Conservation (phyloP, 164 flowering plant genomes). For the grape (Vitis vinifera) region DNA sequence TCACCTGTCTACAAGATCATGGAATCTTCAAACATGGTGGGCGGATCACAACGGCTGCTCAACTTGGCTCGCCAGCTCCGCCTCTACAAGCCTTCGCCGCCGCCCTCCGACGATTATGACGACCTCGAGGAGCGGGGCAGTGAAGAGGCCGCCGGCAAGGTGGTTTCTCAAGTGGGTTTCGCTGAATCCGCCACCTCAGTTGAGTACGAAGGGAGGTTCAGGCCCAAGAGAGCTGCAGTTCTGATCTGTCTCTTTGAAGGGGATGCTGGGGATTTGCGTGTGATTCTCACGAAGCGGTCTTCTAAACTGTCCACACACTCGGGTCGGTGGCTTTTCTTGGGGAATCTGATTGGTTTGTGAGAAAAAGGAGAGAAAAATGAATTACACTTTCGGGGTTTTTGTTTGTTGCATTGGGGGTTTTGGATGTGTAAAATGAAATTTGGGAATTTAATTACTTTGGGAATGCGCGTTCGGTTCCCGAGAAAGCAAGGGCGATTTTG, state of each 20-base stretch:
- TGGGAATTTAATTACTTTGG: constrained; percentile 1
- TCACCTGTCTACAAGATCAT: constrained; percentile 19
- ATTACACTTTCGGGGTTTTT: not conserved
- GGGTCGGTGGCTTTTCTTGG: constrained; percentile 24
- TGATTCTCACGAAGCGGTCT: constrained; percentile 65
- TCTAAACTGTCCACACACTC: constrained; percentile 56
- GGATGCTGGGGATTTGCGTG: constrained; percentile 47
- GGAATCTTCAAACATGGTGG: constrained; percentile 19
- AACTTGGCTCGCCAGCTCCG: constrained; percentile 73
- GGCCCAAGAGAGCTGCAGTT: constrained; percentile 62
- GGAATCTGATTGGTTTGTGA: not conserved
- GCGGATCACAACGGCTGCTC: constrained; percentile 36
- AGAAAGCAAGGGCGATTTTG: too few relatives aligned
- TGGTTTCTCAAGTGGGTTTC: constrained; percentile 66
- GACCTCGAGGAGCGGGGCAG: constrained; percentile 39
- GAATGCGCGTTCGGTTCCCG: too few relatives aligned
- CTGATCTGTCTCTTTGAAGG: constrained; percentile 60
- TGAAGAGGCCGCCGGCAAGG: constrained; percentile 47
- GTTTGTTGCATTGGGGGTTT: not conserved
- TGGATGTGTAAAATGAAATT: not conserved
- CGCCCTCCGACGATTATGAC: constrained; percentile 20
- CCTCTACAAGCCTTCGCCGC: constrained; percentile 67
- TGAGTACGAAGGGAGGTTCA: constrained; percentile 34
- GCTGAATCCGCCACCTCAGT: constrained; percentile 69
- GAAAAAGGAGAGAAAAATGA: not conserved